Evolutionary conservation across 441 rosid species (phyloP).

Genomic region (Corymbia citriodora): DNA sequence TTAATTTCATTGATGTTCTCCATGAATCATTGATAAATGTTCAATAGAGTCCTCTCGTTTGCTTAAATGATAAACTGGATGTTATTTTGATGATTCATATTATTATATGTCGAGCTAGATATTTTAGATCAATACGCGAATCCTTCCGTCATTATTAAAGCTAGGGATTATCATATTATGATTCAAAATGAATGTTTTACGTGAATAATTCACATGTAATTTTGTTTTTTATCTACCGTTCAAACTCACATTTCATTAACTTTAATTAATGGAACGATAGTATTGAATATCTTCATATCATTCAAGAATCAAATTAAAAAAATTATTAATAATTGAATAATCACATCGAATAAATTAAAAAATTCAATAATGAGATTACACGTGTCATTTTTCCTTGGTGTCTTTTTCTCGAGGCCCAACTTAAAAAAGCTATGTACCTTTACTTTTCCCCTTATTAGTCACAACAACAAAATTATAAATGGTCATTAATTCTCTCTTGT

Average conservation of each 20-base stretch:
- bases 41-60: accelerated
- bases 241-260: not conserved
- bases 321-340: not conserved
- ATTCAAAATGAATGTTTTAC: accelerated
- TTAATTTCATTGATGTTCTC: accelerated
- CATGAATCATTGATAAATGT: accelerated
- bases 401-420: not conserved
- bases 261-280: accelerated
- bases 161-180: accelerated
- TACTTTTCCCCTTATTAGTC: not conserved
- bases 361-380: accelerated
- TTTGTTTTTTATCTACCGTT: not conserved
- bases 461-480: not conserved
- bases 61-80: accelerated
- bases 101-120: not conserved
- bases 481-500: not conserved
- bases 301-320: accelerated
- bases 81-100: no score
- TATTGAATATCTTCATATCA: accelerated
- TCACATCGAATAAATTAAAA: accelerated
- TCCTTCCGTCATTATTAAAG: accelerated
- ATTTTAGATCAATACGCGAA: not conserved
- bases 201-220: not conserved
- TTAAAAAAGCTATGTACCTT: no score
- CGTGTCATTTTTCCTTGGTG: not conserved